Percentiles rank a stretch among this genome's conserved stretches.
These are phyloP conservation scores for Phytopythium vexans DNA, from an alignment of 352 stramenopile genomes.

Conservation along the genomic window DNA sequence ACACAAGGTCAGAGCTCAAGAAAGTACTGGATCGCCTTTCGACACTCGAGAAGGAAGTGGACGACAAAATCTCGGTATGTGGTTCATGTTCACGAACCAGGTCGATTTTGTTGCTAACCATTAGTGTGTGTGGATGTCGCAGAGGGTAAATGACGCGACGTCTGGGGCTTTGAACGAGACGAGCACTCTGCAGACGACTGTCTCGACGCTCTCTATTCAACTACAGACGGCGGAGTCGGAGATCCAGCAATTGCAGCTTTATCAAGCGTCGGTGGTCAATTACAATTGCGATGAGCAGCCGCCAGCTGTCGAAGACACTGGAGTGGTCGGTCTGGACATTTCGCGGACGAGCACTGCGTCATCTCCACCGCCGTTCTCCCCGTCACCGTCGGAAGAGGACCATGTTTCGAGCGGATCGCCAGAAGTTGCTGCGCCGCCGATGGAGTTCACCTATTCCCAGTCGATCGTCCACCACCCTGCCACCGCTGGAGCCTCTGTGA, in stretches of 20 bases:
- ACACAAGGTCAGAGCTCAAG: constrained; percentile 17
- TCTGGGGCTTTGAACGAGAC: constrained; percentile 30
- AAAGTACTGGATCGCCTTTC: constrained; percentile 31
- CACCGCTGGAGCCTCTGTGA: constrained; percentile 38
- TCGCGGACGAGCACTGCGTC: constrained; percentile 7
- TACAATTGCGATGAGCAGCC: constrained; percentile 5
- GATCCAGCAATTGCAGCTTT: constrained; percentile 38
- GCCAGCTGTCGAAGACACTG: neutral
- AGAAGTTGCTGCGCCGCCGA: constrained; percentile 16
- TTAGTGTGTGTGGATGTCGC: constrained; percentile 3
- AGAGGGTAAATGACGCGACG: constrained; percentile 37
- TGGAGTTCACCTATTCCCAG: constrained; percentile 38
- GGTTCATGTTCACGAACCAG: neutral
- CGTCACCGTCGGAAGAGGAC: constrained; percentile 25
- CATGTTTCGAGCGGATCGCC: constrained; percentile 18
- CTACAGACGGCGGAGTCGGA: constrained; percentile 40
- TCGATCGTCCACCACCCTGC: constrained; percentile 23
- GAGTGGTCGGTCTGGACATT: neutral
- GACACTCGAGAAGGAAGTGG: constrained; percentile 35
- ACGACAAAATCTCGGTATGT: constrained; percentile 43
- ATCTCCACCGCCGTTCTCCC: constrained; percentile 28
- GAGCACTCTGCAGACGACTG: constrained; percentile 37
- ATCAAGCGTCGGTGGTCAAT: constrained; percentile 12
- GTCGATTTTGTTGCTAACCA: too few relatives aligned
- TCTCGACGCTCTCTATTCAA: constrained; percentile 37